Evolutionary conservation across 805 yeast species (phyloP).

Genomic region (Citeromyces matritensis): DNA sequence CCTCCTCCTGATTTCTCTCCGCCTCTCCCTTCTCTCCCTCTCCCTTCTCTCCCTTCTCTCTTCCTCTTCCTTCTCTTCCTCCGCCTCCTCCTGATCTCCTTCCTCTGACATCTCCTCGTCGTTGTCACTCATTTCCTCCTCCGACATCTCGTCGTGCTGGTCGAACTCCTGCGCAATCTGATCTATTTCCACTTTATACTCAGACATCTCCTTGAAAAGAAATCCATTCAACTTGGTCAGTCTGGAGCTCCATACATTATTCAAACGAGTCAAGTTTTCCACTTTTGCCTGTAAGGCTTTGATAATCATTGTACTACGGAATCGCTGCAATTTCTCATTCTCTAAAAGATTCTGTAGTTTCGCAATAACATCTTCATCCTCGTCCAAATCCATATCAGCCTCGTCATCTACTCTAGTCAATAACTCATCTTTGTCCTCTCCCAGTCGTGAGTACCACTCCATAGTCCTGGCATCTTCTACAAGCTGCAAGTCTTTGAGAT

Average conservation of each 20-base stretch:
- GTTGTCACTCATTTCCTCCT: constrained; percentile 1
- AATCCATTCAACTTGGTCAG: constrained; percentile 9
- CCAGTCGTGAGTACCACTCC: not conserved
- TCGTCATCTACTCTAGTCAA: not conserved
- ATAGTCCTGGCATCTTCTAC: constrained; percentile 2
- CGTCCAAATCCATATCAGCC: constrained; percentile 3
- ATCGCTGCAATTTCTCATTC: constrained; percentile 10
- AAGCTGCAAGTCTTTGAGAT: constrained; percentile 1
- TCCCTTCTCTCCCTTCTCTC: constrained; percentile 33
- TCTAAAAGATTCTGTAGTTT: constrained; percentile 7
- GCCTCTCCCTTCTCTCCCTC: constrained; percentile 50
- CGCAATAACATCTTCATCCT: constrained; percentile 5
- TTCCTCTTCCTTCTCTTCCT: constrained; percentile 8
- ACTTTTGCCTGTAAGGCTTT: constrained; percentile 10
- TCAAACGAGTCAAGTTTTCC: constrained; percentile 7
- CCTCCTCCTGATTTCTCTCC: constrained; percentile 2
- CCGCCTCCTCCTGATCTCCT: constrained; percentile 31
- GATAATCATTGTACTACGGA: constrained; percentile 11
- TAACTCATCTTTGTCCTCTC: constrained; percentile 5
- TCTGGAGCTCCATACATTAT: constrained; percentile 13
- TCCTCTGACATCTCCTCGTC: constrained; percentile 2
- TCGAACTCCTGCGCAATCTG: constrained; percentile 17
- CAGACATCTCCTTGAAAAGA: constrained; percentile 7
- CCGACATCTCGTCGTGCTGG: constrained; percentile 1
- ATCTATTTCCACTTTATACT: constrained; percentile 6